phyloP scores from a whole-genome alignment of 176 grass and related monocot species.

The Oryza glumipatula region DNA sequence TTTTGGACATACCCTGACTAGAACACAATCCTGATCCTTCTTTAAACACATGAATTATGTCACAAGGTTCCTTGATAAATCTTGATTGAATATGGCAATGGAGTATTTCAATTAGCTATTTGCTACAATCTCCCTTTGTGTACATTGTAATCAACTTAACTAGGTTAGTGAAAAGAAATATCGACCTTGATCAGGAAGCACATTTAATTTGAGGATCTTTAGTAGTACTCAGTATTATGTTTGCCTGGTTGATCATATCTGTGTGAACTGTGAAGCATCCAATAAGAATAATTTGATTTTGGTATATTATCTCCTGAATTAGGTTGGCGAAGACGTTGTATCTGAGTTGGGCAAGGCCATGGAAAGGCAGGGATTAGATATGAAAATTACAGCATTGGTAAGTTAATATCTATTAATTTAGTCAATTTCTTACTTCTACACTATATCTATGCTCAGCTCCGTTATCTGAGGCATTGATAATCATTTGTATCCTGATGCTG shows the following conservation, averaged over 20 bases:
- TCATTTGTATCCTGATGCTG: neutral
- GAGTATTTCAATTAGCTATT: neutral
- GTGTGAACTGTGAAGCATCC: neutral
- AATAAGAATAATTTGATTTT: conserved; percentile 15
- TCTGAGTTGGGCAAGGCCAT: conserved; percentile 64
- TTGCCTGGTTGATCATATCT: conserved; percentile 5
- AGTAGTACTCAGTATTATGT: neutral
- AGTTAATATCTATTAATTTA: conserved; percentile 26
- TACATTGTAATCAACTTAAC: conserved; percentile 8
- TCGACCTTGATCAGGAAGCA: conserved; percentile 8
- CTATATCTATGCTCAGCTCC: neutral
- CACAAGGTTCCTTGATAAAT: neutral
- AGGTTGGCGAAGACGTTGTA: conserved; percentile 73
- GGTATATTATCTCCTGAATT: conserved; percentile 26
- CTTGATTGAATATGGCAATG: neutral
- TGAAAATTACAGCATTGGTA: conserved; percentile 74
- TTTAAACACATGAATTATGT: neutral
- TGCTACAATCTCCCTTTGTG: neutral
- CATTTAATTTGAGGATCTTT: conserved; percentile 4
- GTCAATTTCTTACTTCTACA: neutral
- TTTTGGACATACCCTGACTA: neutral
- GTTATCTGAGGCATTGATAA: neutral
- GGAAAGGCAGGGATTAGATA: conserved; percentile 69
- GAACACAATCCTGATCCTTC: neutral
- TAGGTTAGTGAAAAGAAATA: neutral